A percentile compares a stretch with the other conserved stretches of the same genome.
phyloP scores from a whole-genome alignment of 805 yeast genomes.

The Jamesozyma gamospora region DNA sequence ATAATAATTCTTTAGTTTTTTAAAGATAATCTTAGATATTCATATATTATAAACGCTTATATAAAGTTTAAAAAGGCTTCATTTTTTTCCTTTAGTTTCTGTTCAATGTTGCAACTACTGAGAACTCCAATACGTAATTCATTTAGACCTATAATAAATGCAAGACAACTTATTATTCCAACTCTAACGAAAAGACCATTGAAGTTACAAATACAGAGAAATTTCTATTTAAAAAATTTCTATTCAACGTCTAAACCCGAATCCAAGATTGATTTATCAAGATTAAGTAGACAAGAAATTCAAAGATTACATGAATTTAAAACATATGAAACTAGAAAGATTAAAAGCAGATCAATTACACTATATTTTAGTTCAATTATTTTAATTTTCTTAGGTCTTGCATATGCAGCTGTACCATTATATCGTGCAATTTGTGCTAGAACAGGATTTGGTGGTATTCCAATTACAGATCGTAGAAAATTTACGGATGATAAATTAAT shows the following conservation, averaged over 20 bases:
- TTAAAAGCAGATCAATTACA: constrained; percentile 44
- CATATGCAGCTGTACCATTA: constrained; percentile 87
- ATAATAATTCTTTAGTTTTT: too few relatives aligned
- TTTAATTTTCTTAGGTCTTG: constrained; percentile 59
- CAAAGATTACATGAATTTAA: constrained; percentile 14
- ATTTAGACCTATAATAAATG: too few relatives aligned
- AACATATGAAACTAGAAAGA: constrained; percentile 18
- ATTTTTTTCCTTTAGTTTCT: too few relatives aligned
- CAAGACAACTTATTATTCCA: too few relatives aligned
- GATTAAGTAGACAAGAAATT: constrained; percentile 22
- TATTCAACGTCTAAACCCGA: neutral
- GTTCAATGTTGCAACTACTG: too few relatives aligned
- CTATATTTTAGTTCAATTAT: constrained; percentile 62
- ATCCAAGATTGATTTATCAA: constrained; percentile 12
- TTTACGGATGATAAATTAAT: constrained; percentile 80
- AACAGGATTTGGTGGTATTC: constrained; percentile 94
- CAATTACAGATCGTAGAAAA: constrained; percentile 71
- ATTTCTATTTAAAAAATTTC: too few relatives aligned
- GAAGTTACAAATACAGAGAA: too few relatives aligned
- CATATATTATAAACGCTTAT: too few relatives aligned
- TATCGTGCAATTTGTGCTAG: constrained; percentile 86
- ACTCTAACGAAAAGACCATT: too few relatives aligned
- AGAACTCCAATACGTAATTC: too few relatives aligned
- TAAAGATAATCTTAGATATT: too few relatives aligned
- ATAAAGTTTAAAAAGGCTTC: too few relatives aligned